Conservation (phyloP, 2,329 filamentous ascomycete species). For the Fusarium cyanostomum region DNA sequence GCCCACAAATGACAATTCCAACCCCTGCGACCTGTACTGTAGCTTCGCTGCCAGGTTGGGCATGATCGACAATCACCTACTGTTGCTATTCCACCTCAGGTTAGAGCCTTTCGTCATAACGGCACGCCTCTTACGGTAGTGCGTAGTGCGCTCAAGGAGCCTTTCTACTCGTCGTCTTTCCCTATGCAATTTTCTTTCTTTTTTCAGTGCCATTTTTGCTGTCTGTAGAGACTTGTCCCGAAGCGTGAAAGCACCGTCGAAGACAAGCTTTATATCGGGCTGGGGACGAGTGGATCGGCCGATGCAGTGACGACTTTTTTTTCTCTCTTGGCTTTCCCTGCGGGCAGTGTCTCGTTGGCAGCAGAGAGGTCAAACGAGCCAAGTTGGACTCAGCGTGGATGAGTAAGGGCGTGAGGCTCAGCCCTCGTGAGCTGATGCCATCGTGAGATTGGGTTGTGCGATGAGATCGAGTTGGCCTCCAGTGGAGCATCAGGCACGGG, state of each 20-base stretch:
- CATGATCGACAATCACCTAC: constrained; percentile 40
- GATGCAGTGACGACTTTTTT: constrained; percentile 37
- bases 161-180: constrained; percentile 11
- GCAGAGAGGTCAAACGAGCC: constrained; percentile 3
- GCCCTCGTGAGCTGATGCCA: constrained; percentile 38
- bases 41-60: constrained; percentile 31
- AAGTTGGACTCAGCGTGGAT: constrained; percentile 13
- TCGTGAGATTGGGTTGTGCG: constrained; percentile 42
- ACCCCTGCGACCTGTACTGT: no score
- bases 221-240: constrained; percentile 25
- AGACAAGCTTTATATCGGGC: constrained; percentile 39
- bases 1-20: no score
- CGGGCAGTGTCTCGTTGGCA: not conserved
- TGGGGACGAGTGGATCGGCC: constrained; percentile 35
- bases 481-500: constrained; percentile 27
- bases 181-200: constrained; percentile 24
- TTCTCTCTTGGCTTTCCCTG: constrained; percentile 2
- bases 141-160: constrained; percentile 9
- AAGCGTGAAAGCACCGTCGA: constrained; percentile 25
- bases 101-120: constrained; percentile 25
- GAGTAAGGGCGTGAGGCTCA: constrained; percentile 15
- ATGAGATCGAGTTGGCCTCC: constrained; percentile 25
- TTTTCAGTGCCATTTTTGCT: constrained; percentile 4
- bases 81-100: constrained; percentile 15
- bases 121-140: constrained; percentile 25